Base-by-base conservation (phyloP, 2,329 filamentous ascomycete genomes). In the Fusarium oligoseptatum region DNA sequence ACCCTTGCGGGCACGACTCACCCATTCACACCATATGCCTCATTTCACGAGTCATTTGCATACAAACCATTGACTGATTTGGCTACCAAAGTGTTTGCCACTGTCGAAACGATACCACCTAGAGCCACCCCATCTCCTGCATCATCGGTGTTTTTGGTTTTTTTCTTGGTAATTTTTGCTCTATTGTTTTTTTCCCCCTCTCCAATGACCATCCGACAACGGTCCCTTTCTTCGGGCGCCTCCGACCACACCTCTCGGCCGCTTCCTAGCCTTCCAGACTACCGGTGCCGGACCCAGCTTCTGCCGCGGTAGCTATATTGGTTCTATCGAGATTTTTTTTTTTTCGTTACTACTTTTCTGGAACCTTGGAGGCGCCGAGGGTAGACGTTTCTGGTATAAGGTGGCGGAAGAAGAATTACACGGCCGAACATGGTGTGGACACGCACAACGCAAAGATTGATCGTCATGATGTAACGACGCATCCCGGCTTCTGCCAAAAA, bases 121-220 rank as follows among this genome's bases (percentile, higher is more conserved):
- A 80, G 78, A 80, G 72, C 70, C 74, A 72, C 71, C 69, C 73
- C 72, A 79, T 74, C 64, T 75, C 66, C 72, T 76, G 78, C 77
- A 80, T 80, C 68, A 77, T 68, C 67, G 80, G 79, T 80, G 78
- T 80, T 80, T 74, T 74, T 76, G 75, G 34, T 56, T 66, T 43
- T 69, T 73, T 29, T 29, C 20, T 70, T 67, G 39, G 34, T 39
- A 48, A 50, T 64, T 48, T 45, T 34, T 45, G 24, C 39, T 66
- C 52, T 60, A 43, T 60, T 67, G 71, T 69, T 72, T 70, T 34
- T 36, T 34, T 6, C 2, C 32, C 17, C 27, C 48, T 20, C 45
- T 68, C 67, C 58, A 68, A 48, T 41, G 45, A 39, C 41, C 45
- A 52, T 50, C 56, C 64, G 61, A 60, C 39, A 66, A 67, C 66